Evolutionary conservation across 2,329 filamentous ascomycete species (phyloP), one percentile per base, ranked within the genome.

Genomic region (Fusarium chlamydosporum): DNA sequence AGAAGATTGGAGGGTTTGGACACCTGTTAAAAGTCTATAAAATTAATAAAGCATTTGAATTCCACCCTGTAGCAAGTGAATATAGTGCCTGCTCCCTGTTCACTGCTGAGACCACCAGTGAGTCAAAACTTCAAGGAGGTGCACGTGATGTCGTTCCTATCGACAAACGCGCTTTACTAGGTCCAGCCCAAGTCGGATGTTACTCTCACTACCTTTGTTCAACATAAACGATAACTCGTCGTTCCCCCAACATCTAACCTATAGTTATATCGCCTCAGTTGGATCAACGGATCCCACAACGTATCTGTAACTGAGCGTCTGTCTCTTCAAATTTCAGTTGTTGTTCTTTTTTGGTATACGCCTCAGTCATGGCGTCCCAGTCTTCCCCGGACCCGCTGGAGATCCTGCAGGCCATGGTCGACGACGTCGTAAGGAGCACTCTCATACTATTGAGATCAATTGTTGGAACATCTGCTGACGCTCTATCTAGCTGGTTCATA

Each of bases 401-500:
- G 54, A 76, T 81, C 58, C 79, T 89, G n/a, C 82, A 88, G 72
- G 78, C 79, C 54, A 82, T 86, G 70, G 79, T 88, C 68, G 85
- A 86, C 68, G 84, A 85, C 64, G 82, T 86, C 68, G 87, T 88
- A 76, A 76, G 86, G 77, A 33, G 50, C 37, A 38, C 34, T 51
- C 46, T 29, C 29, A 40, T 20, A 10, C 43, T 31, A 46, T 47
- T 18, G 34, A 18, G 35, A 34, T 43, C 15, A 33, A 65, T 47
- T 23, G 20, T 18, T 42, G 29, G n/a, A 18, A 27, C 13, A n/a
- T 34, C 60, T 31, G 53, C 68, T 66, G 20, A 68, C 46, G 12
- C 15, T 48, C 40, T 27, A 27, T 31, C 34, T 38, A 89, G 87
- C 82, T 89, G 27, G 80, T 89, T 15, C 84, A 89, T 74, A 86